Base-by-base conservation (phyloP, 2,329 filamentous ascomycete genomes). In the Epichloe typhina region DNA sequence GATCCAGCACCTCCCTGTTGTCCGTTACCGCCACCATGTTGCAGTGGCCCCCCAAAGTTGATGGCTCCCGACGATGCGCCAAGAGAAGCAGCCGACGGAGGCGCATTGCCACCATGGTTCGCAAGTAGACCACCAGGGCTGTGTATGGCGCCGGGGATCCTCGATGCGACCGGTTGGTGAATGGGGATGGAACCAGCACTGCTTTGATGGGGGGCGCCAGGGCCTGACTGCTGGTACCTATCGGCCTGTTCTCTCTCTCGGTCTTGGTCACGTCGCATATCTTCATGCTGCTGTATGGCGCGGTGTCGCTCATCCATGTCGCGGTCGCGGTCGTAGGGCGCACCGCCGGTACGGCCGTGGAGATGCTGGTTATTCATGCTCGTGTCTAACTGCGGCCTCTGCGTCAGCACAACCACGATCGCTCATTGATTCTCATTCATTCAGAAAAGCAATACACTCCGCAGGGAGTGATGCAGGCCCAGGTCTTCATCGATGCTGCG, bases 161-260 rank as follows among this genome's bases (percentile, higher is more conserved):
- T 75, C 63, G 89, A 82, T 55, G 91, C 91, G 53, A 96, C 89
- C 5, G 91, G 91, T 66, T 97, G 91, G 68, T 97, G 91, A 59
- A 97, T 84, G 50, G 90, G 88, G 50, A 95, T 87, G 3, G 90
- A 88, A 52, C 85, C 88, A 39, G 87, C 83, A 62, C 87, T 90
- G 68, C 85, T 93, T 66, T 96, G 90, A 62, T 93, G 88, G 54
- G 66, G 64, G 64, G 38, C 52, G 36, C 46, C 52, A 47, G 46
- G 52, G n/a, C 38, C 49, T 26, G 84, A 82, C 53, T 86, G 77
- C 58, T 83, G 84, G 61, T 82, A 83, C 48, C 80, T 77, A 42
- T 84, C 82, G 63, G 79, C 74, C 53, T 78, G 66, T 50, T 68
- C 65, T 55, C 64, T 62, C 52, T 68, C 65, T 51, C 63, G 68